Conservation (phyloP, 768 basidiomycete species). For the Phylloporus rhodoxanthus region DNA sequence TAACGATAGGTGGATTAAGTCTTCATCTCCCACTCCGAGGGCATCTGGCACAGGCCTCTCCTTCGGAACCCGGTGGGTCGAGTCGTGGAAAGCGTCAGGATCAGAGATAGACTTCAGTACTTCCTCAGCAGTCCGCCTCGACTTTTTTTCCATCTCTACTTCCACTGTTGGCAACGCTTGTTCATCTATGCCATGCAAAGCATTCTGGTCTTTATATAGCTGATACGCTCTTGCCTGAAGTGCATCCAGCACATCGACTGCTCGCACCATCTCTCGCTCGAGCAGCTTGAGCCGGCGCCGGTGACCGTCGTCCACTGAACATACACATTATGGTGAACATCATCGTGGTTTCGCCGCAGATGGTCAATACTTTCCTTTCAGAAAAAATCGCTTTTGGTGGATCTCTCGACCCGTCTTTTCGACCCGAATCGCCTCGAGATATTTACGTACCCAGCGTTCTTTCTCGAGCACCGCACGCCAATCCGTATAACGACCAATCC, state of each 20-base stretch:
- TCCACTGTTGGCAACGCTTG: background rate
- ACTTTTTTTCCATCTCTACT: background rate
- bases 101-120: background rate
- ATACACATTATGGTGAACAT: background rate
- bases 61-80: background rate
- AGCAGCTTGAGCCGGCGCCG: conserved; percentile 27
- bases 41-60: background rate
- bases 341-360: background rate
- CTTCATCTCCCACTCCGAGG: conserved; percentile 9
- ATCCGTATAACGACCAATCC: conserved; percentile 11
- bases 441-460: conserved; percentile 19
- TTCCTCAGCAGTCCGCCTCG: background rate
- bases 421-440: conserved; percentile 30
- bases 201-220: conserved; percentile 9
- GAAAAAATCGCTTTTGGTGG: conserved; percentile 30
- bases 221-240: conserved; percentile 17
- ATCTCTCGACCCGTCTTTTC: conserved; percentile 29
- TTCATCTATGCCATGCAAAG: conserved; percentile 1
- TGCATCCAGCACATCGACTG: conserved; percentile 14
- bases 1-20: conserved; percentile 12
- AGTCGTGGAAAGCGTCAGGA: background rate
- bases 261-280: conserved; percentile 25
- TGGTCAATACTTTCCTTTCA: conserved; percentile 22
- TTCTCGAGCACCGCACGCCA: conserved; percentile 15
- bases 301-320: conserved; percentile 28